Evolutionary conservation across 2,329 filamentous ascomycete genomes (phyloP), one percentile per base, ranked within the genome.

Genomic region (Pseudogymnoascus sp.): DNA sequence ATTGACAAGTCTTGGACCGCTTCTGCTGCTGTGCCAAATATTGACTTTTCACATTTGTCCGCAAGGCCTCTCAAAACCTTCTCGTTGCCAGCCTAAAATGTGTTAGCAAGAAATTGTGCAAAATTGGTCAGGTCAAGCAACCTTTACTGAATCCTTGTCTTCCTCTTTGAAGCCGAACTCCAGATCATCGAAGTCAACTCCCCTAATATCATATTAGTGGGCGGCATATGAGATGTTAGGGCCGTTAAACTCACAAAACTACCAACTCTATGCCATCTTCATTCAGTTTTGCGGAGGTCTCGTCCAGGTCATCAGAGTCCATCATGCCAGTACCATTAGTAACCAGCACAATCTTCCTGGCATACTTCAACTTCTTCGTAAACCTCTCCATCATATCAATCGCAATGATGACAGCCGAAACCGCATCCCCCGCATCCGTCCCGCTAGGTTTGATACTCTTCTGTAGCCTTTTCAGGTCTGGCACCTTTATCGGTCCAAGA

Each of bases 131-230:
- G 13, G 11, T 3, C 11, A 7, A 59, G 60, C 40, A 69, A 87
- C 86, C 80, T 97, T 97, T 59, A 74, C 72, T 0, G 72, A 66
- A 15, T 86, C 77, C 72, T 99, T 99, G 66, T 89, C 84, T 72
- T 97, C 92, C 75, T 97, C 93, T 73, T 96, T 96, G 71, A 90
- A 89, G 41, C 92, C 92, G 70, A 88, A 96, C 1, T 96, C 92
- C 1, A 84, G 72, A 72, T 97, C 92, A 71, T 99, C 92, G 73
- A 99, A 97, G 72, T 99, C 94, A 15, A 96, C 84, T 11, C 94
- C 94, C 60, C 88, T 92, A 62, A 3, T 44, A 21, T 31, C 33
- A 21, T 62, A 74, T 72, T 64, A 71, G 67, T 54, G 57, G 62
- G 39, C 54, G 36, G 36, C 35, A 40, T n/a, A 47, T 21, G 1